Conservation (phyloP, 345 rosid species). For the Linum trigynum region DNA sequence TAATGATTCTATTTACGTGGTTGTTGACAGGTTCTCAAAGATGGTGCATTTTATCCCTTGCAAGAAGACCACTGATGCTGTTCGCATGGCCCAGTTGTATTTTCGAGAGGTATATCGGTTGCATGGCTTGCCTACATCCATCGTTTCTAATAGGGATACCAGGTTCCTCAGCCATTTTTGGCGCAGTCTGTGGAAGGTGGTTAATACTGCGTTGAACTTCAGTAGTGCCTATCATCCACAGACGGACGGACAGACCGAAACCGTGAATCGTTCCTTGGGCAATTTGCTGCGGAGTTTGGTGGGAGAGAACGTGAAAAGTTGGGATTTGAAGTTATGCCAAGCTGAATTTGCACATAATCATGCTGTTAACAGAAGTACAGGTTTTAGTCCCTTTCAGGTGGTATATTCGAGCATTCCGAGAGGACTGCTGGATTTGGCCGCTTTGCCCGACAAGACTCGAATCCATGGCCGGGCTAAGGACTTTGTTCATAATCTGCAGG, state of each 20-base stretch:
- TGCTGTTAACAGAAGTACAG: not conserved
- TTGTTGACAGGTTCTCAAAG: no score
- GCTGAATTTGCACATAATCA: not conserved
- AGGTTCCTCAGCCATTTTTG: not conserved
- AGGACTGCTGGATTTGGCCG: not conserved
- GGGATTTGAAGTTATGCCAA: not conserved
- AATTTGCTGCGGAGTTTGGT: not conserved
- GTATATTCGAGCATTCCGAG: not conserved
- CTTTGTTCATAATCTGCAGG: not conserved
- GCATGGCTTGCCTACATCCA: no score
- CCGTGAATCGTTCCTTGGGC: not conserved
- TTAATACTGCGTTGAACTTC: not conserved
- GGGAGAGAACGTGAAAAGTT: not conserved
- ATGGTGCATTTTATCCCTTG: no score
- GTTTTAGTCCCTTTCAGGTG: not conserved
- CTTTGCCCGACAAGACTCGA: not conserved
- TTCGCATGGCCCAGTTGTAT: no score
- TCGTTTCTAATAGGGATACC: slow-evolving; percentile 1
- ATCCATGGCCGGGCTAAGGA: not conserved
- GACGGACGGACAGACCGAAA: no score
- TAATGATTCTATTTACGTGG: no score
- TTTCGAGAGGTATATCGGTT: not conserved
- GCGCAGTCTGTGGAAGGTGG: not conserved
- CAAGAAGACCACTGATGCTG: no score
- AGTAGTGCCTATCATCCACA: slow-evolving; percentile 1